Conservation (phyloP, 768 basidiomycete species). For the Xerocomus spinulosus region DNA sequence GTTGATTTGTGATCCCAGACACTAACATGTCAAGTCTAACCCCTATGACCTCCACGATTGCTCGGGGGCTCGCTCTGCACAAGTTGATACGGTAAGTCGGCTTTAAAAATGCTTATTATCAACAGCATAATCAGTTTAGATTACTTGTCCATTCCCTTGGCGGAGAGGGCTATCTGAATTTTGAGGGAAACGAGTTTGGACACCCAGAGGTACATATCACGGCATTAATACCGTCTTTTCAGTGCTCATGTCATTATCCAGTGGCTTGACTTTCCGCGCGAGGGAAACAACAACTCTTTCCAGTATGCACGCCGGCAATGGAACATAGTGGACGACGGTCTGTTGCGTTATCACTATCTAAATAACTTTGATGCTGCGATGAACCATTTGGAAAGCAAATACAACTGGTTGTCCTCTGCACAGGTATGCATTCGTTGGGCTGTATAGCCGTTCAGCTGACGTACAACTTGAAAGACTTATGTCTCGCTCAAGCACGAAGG, state of each 20-base stretch:
- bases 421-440: constrained; percentile 47
- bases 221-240: not conserved
- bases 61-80: constrained; percentile 88
- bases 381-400: constrained; percentile 79
- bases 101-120: not conserved
- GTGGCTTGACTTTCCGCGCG: constrained; percentile 99
- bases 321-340: constrained; percentile 83
- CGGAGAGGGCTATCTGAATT: constrained; percentile 97
- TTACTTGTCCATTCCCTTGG: constrained; percentile 89
- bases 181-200: constrained; percentile 97
- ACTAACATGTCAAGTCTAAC: constrained; percentile 91
- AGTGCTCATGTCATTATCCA: constrained; percentile 24
- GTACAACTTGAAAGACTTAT: constrained; percentile 53
- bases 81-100: constrained; percentile 87
- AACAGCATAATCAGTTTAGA: constrained; percentile 36
- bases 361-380: constrained; percentile 92
- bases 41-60: constrained; percentile 76
- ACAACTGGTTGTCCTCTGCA: constrained; percentile 78
- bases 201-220: constrained; percentile 75
- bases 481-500: constrained; percentile 90
- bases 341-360: constrained; percentile 90
- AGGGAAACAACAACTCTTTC: constrained; percentile 93
- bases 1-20: constrained; percentile 42
- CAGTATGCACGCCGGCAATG: constrained; percentile 96
- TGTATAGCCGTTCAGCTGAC: constrained; percentile 6